phyloP scores from a whole-genome alignment of 805 yeast species.

The Hanseniaspora vineae region DNA sequence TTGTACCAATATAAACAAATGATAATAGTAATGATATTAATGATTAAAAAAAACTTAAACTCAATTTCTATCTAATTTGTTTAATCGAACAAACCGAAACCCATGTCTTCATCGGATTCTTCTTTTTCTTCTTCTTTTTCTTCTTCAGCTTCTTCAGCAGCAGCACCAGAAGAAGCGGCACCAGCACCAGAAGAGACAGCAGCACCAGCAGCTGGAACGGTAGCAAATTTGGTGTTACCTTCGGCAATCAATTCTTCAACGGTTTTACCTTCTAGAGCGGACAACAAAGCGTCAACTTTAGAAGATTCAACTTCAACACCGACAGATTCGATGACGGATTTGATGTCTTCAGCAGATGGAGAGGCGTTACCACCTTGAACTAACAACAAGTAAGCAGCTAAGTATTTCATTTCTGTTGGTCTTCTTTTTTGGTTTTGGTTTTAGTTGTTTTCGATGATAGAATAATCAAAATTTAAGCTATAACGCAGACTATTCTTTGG shows the following conservation, averaged over 20 bases:
- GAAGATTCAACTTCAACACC: conserved; percentile 74
- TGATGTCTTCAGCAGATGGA: conserved; percentile 69
- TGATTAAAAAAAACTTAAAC: no score
- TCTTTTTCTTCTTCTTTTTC: conserved; percentile 41
- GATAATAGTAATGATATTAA: no score
- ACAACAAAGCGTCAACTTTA: conserved; percentile 55
- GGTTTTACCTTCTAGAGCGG: conserved; percentile 70
- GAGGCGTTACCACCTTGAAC: conserved; percentile 76
- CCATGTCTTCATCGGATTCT: conserved; percentile 56
- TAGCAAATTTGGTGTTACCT: conserved; percentile 70
- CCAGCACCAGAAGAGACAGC: conserved; percentile 49
- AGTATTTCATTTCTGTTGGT: conserved; percentile 53
- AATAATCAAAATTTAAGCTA: conserved; percentile 26
- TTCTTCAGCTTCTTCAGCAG: conserved; percentile 42
- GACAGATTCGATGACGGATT: conserved; percentile 57
- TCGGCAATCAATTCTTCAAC: conserved; percentile 59
- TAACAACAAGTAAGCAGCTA: conserved; percentile 87
- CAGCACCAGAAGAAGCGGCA: conserved; percentile 42
- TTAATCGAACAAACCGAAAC: conserved; percentile 66
- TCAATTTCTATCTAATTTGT: no score
- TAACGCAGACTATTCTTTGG: conserved; percentile 28
- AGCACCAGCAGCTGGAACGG: conserved; percentile 76
- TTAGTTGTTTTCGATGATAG: conserved; percentile 12
- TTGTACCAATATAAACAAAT: no score
- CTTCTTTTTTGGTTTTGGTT: conserved; percentile 2